Evolutionary conservation across 2,329 filamentous ascomycete genomes (phyloP), one percentile per base, ranked within the genome.

Genomic region (Thelonectria rubi): DNA sequence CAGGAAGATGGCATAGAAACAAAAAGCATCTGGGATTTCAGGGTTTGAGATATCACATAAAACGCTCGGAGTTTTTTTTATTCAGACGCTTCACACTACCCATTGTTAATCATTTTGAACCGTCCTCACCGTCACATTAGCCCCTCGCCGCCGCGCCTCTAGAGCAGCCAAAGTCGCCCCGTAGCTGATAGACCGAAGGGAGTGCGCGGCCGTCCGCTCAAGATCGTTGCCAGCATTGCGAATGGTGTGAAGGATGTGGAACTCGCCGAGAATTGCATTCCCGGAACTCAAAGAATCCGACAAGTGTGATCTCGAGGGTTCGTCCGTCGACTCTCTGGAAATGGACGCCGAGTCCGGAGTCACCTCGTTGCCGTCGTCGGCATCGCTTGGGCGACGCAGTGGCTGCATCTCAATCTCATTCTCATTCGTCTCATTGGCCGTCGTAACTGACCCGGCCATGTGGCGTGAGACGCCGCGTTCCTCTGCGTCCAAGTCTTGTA

Each of bases 1-100:
- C 55, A 88, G 94, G 73, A 98, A 98, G 80, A 91, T 97, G 72
- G 85, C 84, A 71, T 87, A 77, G 77, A 72, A 59, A 47, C 47
- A 49, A 49, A 56, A 60, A 47, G 50, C 55, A 69, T 43, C 10
- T 17, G 40, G 40, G 42, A 20, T 67, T 62, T 53, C 64, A 65
- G 64, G 52, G 60, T 62, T 65, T 43, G 60, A 58, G 47, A 57
- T 58, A 56, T 32, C 39, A 43, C 54, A 56, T 34, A 56, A 43
- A 14, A 50, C 49, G 58, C 46, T 55, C 21, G 49, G 39, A 54
- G 55, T 17, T 43, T 46, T n/a, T 40, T 51, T 45, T 59, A 55
- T 51, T 34, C 46, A 59, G 39, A 51, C 52, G 39, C 20, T 18
- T 54, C 45, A 55, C 54, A 37, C 20, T 53, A 37, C 63, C 62